phyloP scores from a whole-genome alignment of 805 yeast species.

The Metschnikowia baotianmanensis region DNA sequence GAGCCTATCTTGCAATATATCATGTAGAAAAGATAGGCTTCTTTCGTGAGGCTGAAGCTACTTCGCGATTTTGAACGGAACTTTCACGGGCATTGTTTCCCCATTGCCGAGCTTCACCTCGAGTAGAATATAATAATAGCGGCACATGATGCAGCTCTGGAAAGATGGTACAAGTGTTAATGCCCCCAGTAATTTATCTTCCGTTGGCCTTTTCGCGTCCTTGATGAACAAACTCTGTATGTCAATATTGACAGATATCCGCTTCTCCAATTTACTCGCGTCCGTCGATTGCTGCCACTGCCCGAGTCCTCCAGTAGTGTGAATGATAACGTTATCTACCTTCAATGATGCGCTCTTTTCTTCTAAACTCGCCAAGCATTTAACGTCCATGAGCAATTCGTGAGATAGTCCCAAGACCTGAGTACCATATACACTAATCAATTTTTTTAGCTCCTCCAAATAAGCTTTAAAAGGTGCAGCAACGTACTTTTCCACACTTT shows the following conservation, averaged over 20 bases:
- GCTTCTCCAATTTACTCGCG: constrained; percentile 3
- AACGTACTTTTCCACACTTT: constrained; percentile 22
- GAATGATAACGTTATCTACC: constrained; percentile 15
- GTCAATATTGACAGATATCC: constrained; percentile 13
- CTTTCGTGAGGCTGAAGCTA: not conserved
- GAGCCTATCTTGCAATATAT: not conserved
- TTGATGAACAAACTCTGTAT: constrained; percentile 13
- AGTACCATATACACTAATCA: constrained; percentile 18
- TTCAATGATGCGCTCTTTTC: constrained; percentile 22
- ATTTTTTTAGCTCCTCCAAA: constrained; percentile 18
- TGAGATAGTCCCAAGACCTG: constrained; percentile 19
- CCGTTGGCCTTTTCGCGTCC: constrained; percentile 11
- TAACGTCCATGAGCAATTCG: constrained; percentile 27
- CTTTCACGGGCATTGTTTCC: constrained; percentile 20
- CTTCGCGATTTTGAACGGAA: constrained; percentile 19
- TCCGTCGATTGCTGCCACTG: constrained; percentile 10
- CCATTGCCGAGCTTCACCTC: constrained; percentile 21
- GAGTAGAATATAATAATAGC: constrained; percentile 24
- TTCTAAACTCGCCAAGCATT: constrained; percentile 24
- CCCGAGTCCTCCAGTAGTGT: constrained; percentile 14
- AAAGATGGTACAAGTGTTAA: constrained; percentile 26
- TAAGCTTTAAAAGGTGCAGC: constrained; percentile 22
- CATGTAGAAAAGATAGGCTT: not conserved
- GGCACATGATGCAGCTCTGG: constrained; percentile 29
- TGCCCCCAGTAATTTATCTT: constrained; percentile 18